Base-by-base conservation (phyloP, 2,329 filamentous ascomycete species). In the Colletotrichum eleusines region DNA sequence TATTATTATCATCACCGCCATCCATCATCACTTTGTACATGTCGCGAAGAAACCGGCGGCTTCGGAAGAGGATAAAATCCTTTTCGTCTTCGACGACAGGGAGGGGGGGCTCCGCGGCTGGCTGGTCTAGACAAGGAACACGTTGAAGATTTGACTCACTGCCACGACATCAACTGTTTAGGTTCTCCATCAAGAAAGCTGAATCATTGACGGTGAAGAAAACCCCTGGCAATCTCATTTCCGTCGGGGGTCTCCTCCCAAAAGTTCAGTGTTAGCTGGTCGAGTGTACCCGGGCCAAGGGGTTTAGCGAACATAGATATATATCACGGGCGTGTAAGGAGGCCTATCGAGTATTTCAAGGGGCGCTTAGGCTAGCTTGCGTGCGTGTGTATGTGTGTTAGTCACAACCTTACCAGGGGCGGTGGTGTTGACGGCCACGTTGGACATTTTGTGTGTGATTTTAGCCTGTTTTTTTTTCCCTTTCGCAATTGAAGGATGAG, bases 201-300 rank as follows among this genome's bases (percentile, higher is more conserved):
- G 53, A 63, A 54, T 31, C 20, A 50, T 38, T 44, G 59, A 68
- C 64, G 64, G 68, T 68, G 68, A 71, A 53, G 55, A 63, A 18
- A 38, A 70, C 55, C n/a, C n/a, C 68, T 28, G 50, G 55, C 51
- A 42, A n/a, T 11, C 28, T 35, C 11, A 28, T 4, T 50, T 5
- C n/a, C 31, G 33, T 50, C n/a, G 9, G 58, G 12, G 44, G 11
- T n/a, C 16, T 55, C n/a, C n/a, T 16, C 5, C 51, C 28, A n/a
- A 9, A 38, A 16, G 18, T 18, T 38, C 33, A 31, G 12, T 18
- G 51, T 35, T n/a, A 23, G 51, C 33, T 35, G 31, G 31, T 38
- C 7, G 20, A 55, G 8, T 2, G 42, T 26, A 23, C 40, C 42
- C 8, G 31, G 38, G 44, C 8, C 20, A 35, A 38, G 42, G 58